Evolutionary conservation across 2,329 filamentous ascomycete species (phyloP), one percentile per base, ranked within the genome.

Genomic region (Nemania serpens): DNA sequence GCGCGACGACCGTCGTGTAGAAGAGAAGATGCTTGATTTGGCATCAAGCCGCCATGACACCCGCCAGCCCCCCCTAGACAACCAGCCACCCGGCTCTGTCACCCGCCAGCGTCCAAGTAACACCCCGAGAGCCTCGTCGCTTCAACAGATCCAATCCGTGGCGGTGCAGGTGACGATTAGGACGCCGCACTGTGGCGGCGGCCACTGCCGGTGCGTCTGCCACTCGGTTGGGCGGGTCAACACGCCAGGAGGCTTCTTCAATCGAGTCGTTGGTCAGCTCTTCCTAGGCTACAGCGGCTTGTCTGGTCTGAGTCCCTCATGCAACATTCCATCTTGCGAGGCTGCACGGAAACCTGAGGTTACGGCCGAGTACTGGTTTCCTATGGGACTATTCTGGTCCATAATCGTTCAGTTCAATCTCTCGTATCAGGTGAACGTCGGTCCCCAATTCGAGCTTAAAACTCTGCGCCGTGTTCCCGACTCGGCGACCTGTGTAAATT

Each of bases 381-480:
- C 34, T 39, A 17, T 18, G 18, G 34, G 49, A 1, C 2, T 52
- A 9, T 52, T 52, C 18, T 52, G 49, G 49, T 52, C 49, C 2
- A 18, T 25, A 18, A 52, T 52, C 15, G 12, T 41, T n/a, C 49
- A 25, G 17, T 52, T 52, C 36, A 22, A 41, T 13, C 7, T 25
- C 10, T 25, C 34, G 17, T 52, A 41, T 41, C 49, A 52, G 22
- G 17, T 7, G 5, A 25, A 22, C 39, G 12, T 41, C 10, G 50
- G 50, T 17, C 50, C 50, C 25, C 22, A 33, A 15, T 43, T 53
- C 7, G 13, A 53, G 15, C 36, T 53, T 2, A 43, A 39, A 33
- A 55, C 52, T 10, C 29, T 47, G 17, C 18, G 52, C 7, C 41
- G 42, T 10, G 52, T 55, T 15, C 45, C 52, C 4, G 52, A 55